Percentiles rank a stretch among this genome's conserved stretches.
Conservation (phyloP, 176 grass and related monocot genomes). For the Triticum monococcum region DNA sequence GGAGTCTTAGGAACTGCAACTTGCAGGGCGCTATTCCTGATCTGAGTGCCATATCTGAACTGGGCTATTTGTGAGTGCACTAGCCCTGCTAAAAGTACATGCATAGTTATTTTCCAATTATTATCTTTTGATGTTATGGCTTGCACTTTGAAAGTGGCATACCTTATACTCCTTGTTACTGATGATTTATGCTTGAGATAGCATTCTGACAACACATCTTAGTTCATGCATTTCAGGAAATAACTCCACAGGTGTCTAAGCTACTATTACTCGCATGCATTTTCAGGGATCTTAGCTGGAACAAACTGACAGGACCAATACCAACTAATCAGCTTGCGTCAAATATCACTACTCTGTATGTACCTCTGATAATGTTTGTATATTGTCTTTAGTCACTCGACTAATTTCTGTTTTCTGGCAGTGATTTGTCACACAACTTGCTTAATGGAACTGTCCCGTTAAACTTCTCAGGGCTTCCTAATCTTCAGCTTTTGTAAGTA, state of each 20-base stretch:
- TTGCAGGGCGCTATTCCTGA: constrained; percentile 88
- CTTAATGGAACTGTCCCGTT: constrained; percentile 73
- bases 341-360: constrained; percentile 94
- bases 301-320: constrained; percentile 75
- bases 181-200: background rate
- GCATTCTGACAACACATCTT: background rate
- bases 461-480: constrained; percentile 65
- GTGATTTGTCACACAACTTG: constrained; percentile 77
- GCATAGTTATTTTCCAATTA: background rate
- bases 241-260: constrained; percentile 12
- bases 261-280: constrained; percentile 21
- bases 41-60: constrained; percentile 64
- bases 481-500: constrained; percentile 84
- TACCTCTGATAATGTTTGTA: constrained; percentile 16
- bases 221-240: constrained; percentile 21
- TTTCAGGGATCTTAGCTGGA: constrained; percentile 96
- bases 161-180: background rate
- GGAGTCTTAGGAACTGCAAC: constrained; percentile 94
- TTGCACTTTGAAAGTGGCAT: constrained; percentile 3
- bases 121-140: background rate
- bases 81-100: constrained; percentile 9
- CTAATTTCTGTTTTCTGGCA: constrained; percentile 56
- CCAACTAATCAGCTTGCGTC: constrained; percentile 70
- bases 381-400: constrained; percentile 3
- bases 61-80: constrained; percentile 81